Base-by-base conservation (phyloP, 2,329 filamentous ascomycete genomes). In the Colletotrichum paranaense region DNA sequence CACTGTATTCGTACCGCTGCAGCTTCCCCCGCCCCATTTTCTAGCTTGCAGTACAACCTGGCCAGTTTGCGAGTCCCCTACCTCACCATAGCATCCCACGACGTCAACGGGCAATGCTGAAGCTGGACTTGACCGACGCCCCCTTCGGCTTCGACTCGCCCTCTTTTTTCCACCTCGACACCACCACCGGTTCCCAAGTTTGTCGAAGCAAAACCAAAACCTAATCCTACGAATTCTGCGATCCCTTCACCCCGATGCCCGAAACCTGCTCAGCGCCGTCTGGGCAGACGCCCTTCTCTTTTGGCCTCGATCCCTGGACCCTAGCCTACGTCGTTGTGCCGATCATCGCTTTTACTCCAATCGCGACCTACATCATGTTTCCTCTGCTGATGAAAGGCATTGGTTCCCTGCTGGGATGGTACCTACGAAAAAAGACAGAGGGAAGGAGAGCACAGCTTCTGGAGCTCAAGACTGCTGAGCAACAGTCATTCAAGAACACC, bases 371-470 rank as follows among this genome's bases (percentile, higher is more conserved):
- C 32, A 70, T 79, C 5, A 80, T 82, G n/a, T 65, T 84, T 60
- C 83, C 83, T 22, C 65, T 81, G 22, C 68, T 89, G 35, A 81
- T 82, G 75, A 80, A 79, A 7, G 77, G 79, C 3, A 52, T 85
- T 1, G 88, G 88, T 22, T 78, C 80, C 7, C 76, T 82, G 4
- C 76, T 91, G 26, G 92, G 92, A 75, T 92, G 87, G 85, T 88
- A 89, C 76, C 83, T 94, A 69, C 86, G 85, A 67, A 90, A 87
- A 79, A 91, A 90, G 80, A 92, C 92, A 0, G 88, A 90, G 22
- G 91, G 90, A 68, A 88, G 92, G 64, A 88, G 88, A 59, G 84
- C 87, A 68, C 85, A 89, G 65, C 88, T 94, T 67, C 80, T 92
- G 73, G 81, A 86, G 60, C 81, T 87, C 24, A 87, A 88, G 80